A percentile compares a stretch with the other conserved stretches of the same genome.
phyloP scores from a whole-genome alignment of 257 asterid species.

The Jacaranda copaia region DNA sequence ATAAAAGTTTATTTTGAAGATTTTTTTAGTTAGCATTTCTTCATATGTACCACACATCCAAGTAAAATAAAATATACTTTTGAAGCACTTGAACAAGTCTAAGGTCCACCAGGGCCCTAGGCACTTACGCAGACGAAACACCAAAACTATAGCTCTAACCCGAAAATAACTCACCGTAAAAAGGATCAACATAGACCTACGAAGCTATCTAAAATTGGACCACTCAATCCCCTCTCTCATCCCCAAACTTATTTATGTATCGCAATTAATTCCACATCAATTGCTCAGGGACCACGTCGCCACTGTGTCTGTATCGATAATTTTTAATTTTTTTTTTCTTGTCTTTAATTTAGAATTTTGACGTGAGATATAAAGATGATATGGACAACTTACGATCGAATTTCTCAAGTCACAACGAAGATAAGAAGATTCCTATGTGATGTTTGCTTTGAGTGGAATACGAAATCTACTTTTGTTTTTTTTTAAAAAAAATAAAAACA shows the following conservation, averaged over 20 bases:
- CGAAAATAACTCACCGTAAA: neutral
- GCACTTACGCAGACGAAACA: neutral
- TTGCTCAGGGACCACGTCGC: constrained; percentile 24
- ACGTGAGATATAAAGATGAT: neutral
- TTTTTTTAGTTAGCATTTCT: too few relatives aligned
- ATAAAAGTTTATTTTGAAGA: too few relatives aligned
- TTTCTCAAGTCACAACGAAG: too few relatives aligned
- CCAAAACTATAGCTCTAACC: neutral
- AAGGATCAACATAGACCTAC: constrained; percentile 22
- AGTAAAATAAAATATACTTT: neutral
- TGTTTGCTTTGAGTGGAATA: neutral
- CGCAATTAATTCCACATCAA: constrained; percentile 22
- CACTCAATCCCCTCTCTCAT: constrained; percentile 9
- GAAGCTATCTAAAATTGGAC: constrained; percentile 28
- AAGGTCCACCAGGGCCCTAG: neutral
- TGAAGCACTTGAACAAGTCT: neutral
- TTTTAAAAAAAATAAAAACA: too few relatives aligned
- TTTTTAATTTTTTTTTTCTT: neutral
- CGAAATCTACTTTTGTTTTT: too few relatives aligned
- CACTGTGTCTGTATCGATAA: neutral
- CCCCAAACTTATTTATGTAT: constrained; percentile 13
- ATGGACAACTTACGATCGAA: too few relatives aligned
- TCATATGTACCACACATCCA: too few relatives aligned
- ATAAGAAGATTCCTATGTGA: neutral
- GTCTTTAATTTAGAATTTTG: neutral